Percentiles rank a stretch among this genome's conserved stretches.
These are phyloP conservation scores for Conidiobolus incongruus DNA, from an alignment of 371 early-diverging fungal species.

Conservation along the genomic window DNA sequence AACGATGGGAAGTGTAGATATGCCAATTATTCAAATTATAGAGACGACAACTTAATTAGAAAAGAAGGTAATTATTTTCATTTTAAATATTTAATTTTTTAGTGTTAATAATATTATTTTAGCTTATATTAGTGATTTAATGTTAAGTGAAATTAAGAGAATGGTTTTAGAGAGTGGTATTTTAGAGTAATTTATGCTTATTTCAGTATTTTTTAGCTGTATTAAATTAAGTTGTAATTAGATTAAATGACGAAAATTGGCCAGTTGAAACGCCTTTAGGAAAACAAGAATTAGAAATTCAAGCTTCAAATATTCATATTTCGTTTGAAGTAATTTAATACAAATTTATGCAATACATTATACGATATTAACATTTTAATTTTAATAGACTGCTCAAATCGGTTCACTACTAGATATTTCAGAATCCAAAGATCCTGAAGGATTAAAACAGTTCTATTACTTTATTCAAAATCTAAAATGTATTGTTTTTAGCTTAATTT, in stretches of 20 bases:
- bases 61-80: constrained; percentile 44
- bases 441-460: constrained; percentile 83
- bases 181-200: constrained; percentile 51
- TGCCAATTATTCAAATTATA: constrained; percentile 94
- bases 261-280: constrained; percentile 79
- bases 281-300: constrained; percentile 83
- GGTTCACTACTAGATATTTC: constrained; percentile 80
- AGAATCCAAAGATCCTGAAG: constrained; percentile 81
- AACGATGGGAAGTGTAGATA: constrained; percentile 78
- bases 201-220: not conserved
- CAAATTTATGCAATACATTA: not conserved
- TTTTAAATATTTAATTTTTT: not conserved
- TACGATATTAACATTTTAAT: not conserved
- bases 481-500: constrained; percentile 79
- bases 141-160: constrained; percentile 66
- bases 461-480: constrained; percentile 94
- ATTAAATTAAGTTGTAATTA: constrained; percentile 8
- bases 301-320: constrained; percentile 71
- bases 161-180: constrained; percentile 78
- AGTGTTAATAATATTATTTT: not conserved
- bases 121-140: constrained; percentile 56
- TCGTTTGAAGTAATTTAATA: constrained; percentile 57
- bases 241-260: constrained; percentile 85
- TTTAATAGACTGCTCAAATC: constrained; percentile 64
- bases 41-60: constrained; percentile 85